Conservation (phyloP, 306 rosid genomes). For the Dalbergia cultrata region DNA sequence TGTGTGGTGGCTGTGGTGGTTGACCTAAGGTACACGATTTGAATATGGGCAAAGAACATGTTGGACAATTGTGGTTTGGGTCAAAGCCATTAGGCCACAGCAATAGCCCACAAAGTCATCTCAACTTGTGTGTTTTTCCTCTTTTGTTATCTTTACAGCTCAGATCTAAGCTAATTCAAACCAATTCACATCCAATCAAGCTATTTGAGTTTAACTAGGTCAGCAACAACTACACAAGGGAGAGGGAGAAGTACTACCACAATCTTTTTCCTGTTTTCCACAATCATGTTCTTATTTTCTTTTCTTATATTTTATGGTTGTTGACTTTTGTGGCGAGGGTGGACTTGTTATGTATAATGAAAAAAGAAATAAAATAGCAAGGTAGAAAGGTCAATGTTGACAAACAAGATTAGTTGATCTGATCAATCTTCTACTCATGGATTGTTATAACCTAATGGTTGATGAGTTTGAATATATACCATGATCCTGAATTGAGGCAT, state of each 20-base stretch:
- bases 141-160: background rate
- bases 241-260: background rate
- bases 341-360: constrained; percentile 8
- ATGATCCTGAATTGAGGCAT: no score
- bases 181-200: constrained; percentile 26
- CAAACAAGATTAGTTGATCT: no score
- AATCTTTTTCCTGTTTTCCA: background rate
- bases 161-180: background rate
- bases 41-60: constrained; percentile 45
- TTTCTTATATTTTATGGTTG: background rate
- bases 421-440: no score
- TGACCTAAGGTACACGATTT: constrained; percentile 41
- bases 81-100: constrained; percentile 21
- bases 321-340: constrained; percentile 10
- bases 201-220: constrained; percentile 7
- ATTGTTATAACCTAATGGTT: no score
- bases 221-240: constrained; percentile 1
- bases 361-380: background rate
- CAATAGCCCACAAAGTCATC: background rate
- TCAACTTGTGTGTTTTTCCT: background rate
- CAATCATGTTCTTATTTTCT: background rate
- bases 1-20: constrained; percentile 47
- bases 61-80: constrained; percentile 22
- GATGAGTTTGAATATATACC: no score
- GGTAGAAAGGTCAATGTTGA: background rate